Conservation (phyloP, 108 stramenopile species). For the Schizochytrium sp. region DNA sequence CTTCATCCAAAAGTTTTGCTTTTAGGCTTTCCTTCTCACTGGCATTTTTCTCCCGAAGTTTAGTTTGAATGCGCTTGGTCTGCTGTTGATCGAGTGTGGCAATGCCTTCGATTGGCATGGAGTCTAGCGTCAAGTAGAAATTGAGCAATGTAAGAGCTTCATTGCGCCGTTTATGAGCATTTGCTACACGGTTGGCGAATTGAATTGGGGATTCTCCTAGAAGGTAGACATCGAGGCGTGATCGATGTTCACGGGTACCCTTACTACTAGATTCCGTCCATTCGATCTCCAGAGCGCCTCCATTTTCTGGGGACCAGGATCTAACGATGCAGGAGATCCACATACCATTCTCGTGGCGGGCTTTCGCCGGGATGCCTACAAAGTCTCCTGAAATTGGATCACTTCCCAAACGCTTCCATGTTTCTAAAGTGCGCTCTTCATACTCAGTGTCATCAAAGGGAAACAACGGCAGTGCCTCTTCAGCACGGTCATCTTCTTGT, state of each 20-base stretch:
- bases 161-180: slow-evolving; percentile 50
- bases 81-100: slow-evolving; percentile 62
- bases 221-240: slow-evolving; percentile 73
- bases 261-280: neutral
- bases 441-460: slow-evolving; percentile 74
- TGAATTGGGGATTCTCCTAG: slow-evolving; percentile 67
- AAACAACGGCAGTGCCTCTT: slow-evolving; percentile 67
- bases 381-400: slow-evolving; percentile 38
- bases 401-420: slow-evolving; percentile 70
- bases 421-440: slow-evolving; percentile 69
- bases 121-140: slow-evolving; percentile 65
- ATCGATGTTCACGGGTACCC: neutral
- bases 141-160: slow-evolving; percentile 50
- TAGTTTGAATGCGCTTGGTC: slow-evolving; percentile 51
- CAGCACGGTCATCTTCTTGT: slow-evolving; percentile 30
- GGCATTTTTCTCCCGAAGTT: neutral
- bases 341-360: slow-evolving; percentile 43
- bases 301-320: slow-evolving; percentile 38
- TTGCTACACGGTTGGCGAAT: slow-evolving; percentile 64
- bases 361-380: slow-evolving; percentile 62
- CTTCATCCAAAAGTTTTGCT: slow-evolving; percentile 64
- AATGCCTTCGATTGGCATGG: slow-evolving; percentile 69
- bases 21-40: neutral
- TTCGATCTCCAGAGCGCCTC: slow-evolving; percentile 30
- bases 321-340: slow-evolving; percentile 40